These are phyloP conservation scores for Quambalaria eucalypti DNA, from an alignment of 1,284 basidiomycete species.

Conservation along the genomic window DNA sequence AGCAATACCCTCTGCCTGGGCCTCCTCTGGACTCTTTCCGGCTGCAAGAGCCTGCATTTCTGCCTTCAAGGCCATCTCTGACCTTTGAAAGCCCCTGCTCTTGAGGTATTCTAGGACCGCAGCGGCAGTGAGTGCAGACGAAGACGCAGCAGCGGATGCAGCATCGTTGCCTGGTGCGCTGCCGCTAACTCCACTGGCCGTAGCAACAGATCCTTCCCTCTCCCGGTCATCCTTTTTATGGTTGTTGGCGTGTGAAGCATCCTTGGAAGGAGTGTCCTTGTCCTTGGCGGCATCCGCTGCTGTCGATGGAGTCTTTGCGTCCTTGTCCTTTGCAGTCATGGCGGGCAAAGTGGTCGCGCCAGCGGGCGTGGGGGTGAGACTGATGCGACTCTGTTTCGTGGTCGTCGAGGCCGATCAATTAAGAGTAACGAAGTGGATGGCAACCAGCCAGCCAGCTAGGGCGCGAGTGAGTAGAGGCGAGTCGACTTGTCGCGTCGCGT, in stretches of 20 bases:
- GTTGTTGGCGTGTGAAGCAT: background rate
- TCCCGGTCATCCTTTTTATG: too few relatives aligned
- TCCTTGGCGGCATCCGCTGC: background rate
- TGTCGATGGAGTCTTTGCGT: background rate
- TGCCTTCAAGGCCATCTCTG: conserved; percentile 65
- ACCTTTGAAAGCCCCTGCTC: conserved; percentile 66
- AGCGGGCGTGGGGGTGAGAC: too few relatives aligned
- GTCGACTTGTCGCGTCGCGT: too few relatives aligned
- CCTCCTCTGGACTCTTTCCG: conserved; percentile 19
- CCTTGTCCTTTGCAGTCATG: too few relatives aligned
- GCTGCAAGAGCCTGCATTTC: conserved; percentile 53
- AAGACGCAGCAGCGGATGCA: background rate
- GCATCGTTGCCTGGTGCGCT: background rate
- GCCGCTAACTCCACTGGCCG: too few relatives aligned
- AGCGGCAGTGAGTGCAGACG: background rate
- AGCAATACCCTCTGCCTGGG: conserved; percentile 11
- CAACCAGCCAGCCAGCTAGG: too few relatives aligned
- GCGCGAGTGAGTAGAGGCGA: too few relatives aligned
- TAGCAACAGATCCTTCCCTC: too few relatives aligned
- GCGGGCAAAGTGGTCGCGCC: too few relatives aligned
- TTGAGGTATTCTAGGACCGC: conserved; percentile 75
- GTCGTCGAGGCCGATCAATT: too few relatives aligned
- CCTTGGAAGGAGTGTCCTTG: background rate
- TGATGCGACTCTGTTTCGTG: too few relatives aligned
- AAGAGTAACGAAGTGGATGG: too few relatives aligned